A percentile compares a stretch with the other conserved stretches of the same genome.
Evolutionary conservation across 306 rosid species (phyloP).

Genomic region (Castanospermum australe): DNA sequence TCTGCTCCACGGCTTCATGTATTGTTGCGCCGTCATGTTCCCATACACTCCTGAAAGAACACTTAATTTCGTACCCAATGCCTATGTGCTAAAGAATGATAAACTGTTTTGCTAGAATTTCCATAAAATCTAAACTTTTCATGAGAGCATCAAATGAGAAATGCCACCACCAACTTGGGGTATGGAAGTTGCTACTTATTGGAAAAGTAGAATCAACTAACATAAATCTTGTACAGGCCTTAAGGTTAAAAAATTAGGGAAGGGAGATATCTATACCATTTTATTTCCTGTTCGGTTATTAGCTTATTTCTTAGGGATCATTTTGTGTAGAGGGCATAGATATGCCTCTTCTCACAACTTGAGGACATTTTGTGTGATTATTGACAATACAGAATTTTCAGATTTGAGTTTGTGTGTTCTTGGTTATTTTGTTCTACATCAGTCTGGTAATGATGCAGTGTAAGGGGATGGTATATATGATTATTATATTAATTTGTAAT

Average conservation of each 20-base stretch:
- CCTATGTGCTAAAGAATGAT: no score
- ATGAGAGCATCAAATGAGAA: not conserved
- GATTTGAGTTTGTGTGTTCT: no score
- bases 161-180: not conserved
- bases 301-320: not conserved
- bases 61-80: no score
- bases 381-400: not conserved
- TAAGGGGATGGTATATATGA: no score
- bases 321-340: not conserved
- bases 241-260: not conserved
- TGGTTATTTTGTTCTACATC: no score
- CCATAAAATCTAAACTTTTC: no score
- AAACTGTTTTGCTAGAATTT: no score
- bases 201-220: not conserved
- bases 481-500: no score
- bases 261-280: not conserved
- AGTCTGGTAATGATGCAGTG: no score
- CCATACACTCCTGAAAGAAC: no score
- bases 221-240: not conserved
- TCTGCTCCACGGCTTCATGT: no score
- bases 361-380: not conserved
- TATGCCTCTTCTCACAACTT: not conserved
- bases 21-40: no score
- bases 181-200: not conserved
- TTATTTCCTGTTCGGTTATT: not conserved